Conservation (phyloP, 2,329 filamentous ascomycete genomes). For the Huntiella bhutanensis region DNA sequence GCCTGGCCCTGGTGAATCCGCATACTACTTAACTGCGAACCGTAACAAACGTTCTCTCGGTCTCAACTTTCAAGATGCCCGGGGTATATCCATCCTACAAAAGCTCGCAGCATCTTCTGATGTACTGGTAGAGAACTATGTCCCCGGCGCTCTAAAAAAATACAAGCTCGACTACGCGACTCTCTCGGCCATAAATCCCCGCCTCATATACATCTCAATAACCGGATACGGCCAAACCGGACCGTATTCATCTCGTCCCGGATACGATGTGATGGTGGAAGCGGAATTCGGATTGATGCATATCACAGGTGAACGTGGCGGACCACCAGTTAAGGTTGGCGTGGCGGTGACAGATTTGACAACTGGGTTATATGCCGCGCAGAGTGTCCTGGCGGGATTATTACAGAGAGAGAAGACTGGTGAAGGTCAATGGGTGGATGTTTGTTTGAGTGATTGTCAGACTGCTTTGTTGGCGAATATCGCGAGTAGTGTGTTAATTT, state of each 20-base stretch:
- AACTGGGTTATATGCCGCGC: constrained; percentile 85
- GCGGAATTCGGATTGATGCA: constrained; percentile 98
- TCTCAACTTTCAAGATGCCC: constrained; percentile 71
- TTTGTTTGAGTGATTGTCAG: constrained; percentile 81
- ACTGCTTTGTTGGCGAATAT: constrained; percentile 91
- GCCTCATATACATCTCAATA: constrained; percentile 83
- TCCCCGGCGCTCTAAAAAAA: constrained; percentile 75
- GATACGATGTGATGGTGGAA: constrained; percentile 99
- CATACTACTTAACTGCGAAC: constrained; percentile 84
- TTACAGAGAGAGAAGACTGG: constrained; percentile 56
- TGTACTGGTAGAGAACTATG: constrained; percentile 90
- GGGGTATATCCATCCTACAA: constrained; percentile 74
- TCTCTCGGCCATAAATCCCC: constrained; percentile 62
- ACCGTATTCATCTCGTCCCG: constrained; percentile 68
- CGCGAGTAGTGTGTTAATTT: constrained; percentile 77
- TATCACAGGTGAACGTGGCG: constrained; percentile 77
- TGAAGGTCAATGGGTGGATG: constrained; percentile 80
- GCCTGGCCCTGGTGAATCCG: constrained; percentile 69
- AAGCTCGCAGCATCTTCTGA: constrained; percentile 70
- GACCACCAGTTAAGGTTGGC: constrained; percentile 87
- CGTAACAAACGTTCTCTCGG: constrained; percentile 93
- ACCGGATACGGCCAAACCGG: constrained; percentile 95
- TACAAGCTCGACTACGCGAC: constrained; percentile 80
- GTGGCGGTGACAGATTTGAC: constrained; percentile 94
- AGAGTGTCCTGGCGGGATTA: constrained; percentile 85